phyloP scores from a whole-genome alignment of 2,329 filamentous ascomycete genomes.

The Trichophyton mentagrophytes region DNA sequence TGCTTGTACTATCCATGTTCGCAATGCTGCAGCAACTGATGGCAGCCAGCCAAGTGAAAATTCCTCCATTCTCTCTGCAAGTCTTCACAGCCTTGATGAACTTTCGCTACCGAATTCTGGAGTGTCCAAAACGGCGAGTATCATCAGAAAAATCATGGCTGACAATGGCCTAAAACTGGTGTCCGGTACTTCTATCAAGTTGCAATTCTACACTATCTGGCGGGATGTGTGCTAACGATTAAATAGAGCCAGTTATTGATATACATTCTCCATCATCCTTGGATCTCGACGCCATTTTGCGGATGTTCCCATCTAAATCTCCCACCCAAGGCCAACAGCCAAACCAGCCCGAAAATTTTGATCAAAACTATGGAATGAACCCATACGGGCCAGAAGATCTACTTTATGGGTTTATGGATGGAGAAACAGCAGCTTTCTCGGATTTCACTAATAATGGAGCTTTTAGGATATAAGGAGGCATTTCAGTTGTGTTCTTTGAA shows the following conservation, averaged over 20 bases:
- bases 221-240: background rate
- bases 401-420: constrained; percentile 15
- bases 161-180: constrained; percentile 12
- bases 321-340: constrained; percentile 6
- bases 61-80: constrained; percentile 17
- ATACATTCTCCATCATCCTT: constrained; percentile 12
- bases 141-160: constrained; percentile 14
- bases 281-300: constrained; percentile 14
- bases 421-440: constrained; percentile 10
- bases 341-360: constrained; percentile 9
- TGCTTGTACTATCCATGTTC: constrained; percentile 31
- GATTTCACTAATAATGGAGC: constrained; percentile 11
- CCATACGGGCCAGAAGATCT: constrained; percentile 12
- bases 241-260: constrained; percentile 9
- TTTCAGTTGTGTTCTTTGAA: background rate
- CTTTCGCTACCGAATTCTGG: constrained; percentile 15
- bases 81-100: constrained; percentile 24
- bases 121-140: constrained; percentile 13
- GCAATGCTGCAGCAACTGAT: constrained; percentile 24
- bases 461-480: constrained; percentile 8
- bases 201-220: background rate
- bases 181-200: constrained; percentile 8
- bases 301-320: constrained; percentile 13
- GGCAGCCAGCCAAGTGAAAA: constrained; percentile 16
- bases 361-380: constrained; percentile 5